Percentiles rank a stretch among this genome's conserved stretches.
Evolutionary conservation across 495 filamentous ascomycete species (phyloP).

Genomic region (Articulospora tetracladia): DNA sequence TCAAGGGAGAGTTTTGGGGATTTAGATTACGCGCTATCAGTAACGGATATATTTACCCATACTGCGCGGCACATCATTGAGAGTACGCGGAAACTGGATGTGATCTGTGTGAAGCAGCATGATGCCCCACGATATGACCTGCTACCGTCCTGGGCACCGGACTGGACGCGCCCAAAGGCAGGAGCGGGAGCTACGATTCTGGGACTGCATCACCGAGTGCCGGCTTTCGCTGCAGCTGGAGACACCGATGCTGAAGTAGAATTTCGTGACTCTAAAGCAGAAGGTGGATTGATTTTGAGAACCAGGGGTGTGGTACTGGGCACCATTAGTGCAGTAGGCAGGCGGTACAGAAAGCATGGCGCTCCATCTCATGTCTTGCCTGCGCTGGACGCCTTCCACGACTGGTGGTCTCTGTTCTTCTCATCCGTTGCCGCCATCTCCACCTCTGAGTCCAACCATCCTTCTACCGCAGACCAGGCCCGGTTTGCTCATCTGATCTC

Average conservation of each 20-base stretch:
- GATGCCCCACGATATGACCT: background rate
- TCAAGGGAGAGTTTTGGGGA: conserved; percentile 13
- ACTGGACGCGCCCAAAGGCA: conserved; percentile 14
- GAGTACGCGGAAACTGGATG: conserved; percentile 14
- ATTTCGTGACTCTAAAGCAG: conserved; percentile 5
- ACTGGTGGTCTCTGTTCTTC: conserved; percentile 17
- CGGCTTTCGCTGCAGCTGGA: conserved; percentile 11
- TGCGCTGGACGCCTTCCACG: conserved; percentile 4
- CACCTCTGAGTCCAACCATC: background rate
- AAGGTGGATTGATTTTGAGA: conserved; percentile 3
- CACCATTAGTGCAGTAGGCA: conserved; percentile 4
- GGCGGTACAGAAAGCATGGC: conserved; percentile 5
- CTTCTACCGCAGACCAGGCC: background rate
- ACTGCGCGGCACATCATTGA: conserved; percentile 21
- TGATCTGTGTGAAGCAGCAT: conserved; percentile 22
- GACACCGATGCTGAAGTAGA: background rate
- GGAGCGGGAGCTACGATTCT: conserved; percentile 8
- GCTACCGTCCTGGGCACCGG: conserved; percentile 23
- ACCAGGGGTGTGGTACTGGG: conserved; percentile 11
- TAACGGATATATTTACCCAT: conserved; percentile 13
- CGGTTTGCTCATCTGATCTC: conserved; percentile 11
- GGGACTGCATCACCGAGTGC: conserved; percentile 12
- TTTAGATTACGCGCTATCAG: conserved; percentile 15
- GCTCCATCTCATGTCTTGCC: conserved; percentile 8
- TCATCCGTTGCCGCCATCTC: conserved; percentile 2